Evolutionary conservation across 352 stramenopile species (phyloP).

Genomic region (Pythium rishiriense): DNA sequence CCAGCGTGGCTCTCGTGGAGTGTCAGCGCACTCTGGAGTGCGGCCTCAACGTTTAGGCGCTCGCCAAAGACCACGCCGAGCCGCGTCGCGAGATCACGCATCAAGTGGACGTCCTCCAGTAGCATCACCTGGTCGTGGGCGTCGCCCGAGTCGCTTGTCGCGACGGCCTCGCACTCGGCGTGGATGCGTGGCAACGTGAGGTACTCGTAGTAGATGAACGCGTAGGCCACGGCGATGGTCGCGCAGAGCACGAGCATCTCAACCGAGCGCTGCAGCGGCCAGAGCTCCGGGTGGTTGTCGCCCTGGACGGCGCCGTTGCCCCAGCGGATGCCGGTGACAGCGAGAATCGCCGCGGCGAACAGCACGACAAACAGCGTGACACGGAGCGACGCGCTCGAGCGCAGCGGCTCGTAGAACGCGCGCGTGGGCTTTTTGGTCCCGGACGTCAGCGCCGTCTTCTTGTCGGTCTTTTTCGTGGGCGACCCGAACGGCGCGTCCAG

Average conservation of each 20-base stretch:
- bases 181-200: constrained; percentile 27
- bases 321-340: constrained; percentile 39
- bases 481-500: background rate
- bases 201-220: constrained; percentile 50
- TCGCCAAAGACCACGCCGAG: constrained; percentile 10
- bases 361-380: constrained; percentile 41
- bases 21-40: background rate
- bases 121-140: background rate
- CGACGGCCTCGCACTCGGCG: background rate
- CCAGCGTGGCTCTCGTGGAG: background rate
- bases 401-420: constrained; percentile 59
- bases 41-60: constrained; percentile 3
- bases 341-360: constrained; percentile 38
- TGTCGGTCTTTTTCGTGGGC: background rate
- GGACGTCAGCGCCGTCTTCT: background rate
- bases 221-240: constrained; percentile 47
- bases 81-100: constrained; percentile 28
- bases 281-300: constrained; percentile 45
- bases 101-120: constrained; percentile 36
- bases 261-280: constrained; percentile 54
- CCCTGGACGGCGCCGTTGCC: constrained; percentile 55
- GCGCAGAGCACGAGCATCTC: constrained; percentile 46
- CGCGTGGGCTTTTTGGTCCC: constrained; percentile 7
- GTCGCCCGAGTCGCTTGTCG: background rate
- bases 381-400: constrained; percentile 38